These are phyloP conservation scores for Scleromitrula shiraiana DNA, from an alignment of 2,329 filamentous ascomycete genomes.

Conservation along the genomic window DNA sequence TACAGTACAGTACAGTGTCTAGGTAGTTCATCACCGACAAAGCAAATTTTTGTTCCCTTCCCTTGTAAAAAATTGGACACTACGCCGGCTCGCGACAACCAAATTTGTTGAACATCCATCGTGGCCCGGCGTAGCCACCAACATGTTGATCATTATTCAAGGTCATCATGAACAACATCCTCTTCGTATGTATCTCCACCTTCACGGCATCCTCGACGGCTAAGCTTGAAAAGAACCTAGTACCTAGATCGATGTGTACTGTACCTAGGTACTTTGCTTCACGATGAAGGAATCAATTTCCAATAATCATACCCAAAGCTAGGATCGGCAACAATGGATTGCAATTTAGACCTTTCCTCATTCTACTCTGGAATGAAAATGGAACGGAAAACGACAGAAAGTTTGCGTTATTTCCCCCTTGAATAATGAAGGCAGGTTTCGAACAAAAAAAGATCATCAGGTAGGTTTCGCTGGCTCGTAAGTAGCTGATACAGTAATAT, in stretches of 20 bases:
- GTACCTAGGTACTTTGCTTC: too few species aligned
- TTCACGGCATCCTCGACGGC: background rate
- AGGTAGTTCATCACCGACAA: background rate
- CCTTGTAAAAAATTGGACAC: too few species aligned
- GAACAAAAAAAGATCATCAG: background rate
- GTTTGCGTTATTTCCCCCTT: background rate
- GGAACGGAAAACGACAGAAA: background rate
- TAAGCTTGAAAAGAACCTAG: conserved; percentile 1
- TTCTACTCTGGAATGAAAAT: background rate
- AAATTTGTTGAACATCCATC: too few species aligned
- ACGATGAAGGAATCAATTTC: too few species aligned
- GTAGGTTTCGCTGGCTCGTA: background rate
- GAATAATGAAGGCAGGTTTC: background rate
- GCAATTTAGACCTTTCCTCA: background rate
- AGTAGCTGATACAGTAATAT: background rate
- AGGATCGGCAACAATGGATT: background rate
- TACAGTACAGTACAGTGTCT: background rate
- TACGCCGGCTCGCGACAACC: too few species aligned
- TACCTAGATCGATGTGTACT: background rate
- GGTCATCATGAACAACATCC: background rate
- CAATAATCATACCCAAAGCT: conserved; percentile 5
- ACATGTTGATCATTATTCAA: background rate
- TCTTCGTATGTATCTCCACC: conserved; percentile 3
- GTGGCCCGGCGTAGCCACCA: too few species aligned
- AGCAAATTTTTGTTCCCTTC: background rate